Evolutionary conservation across 345 rosid species (phyloP).

Genomic region (Euphorbia peplus): DNA sequence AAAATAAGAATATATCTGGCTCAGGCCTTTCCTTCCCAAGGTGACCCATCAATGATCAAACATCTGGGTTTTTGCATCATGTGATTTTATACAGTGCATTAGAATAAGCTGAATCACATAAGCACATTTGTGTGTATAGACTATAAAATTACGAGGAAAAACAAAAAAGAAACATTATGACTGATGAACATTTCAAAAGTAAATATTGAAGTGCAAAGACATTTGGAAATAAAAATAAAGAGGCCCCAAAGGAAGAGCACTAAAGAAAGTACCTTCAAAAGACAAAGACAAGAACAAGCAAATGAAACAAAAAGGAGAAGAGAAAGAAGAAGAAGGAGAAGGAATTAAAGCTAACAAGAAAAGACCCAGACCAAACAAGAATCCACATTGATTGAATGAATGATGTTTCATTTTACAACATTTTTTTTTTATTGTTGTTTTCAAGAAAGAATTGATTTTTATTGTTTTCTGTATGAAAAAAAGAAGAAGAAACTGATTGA

Average conservation of each 20-base stretch:
- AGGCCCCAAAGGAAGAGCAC: not conserved
- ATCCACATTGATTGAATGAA: conserved; percentile 26
- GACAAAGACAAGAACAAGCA: conserved; percentile 17
- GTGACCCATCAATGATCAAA: conserved; percentile 25
- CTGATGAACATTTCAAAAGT: no score
- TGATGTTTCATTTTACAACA: not conserved
- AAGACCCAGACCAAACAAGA: conserved; percentile 11
- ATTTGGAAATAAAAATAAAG: no score
- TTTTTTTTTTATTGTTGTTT: not conserved
- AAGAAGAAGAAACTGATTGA: not conserved
- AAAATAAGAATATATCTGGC: conserved; percentile 4
- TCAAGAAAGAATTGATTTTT: not conserved
- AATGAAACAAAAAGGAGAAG: conserved; percentile 14
- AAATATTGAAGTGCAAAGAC: no score
- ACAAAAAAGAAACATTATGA: conserved; percentile 6
- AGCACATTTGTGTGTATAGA: not conserved
- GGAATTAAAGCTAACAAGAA: not conserved
- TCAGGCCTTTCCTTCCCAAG: conserved; percentile 33
- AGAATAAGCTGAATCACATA: no score
- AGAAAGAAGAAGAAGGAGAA: not conserved
- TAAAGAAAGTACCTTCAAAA: conserved; percentile 25
- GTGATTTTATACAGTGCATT: not conserved
- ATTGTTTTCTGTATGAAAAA: no score
- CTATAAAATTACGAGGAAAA: not conserved
- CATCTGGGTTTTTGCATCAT: conserved; percentile 21